Evolutionary conservation across 2,329 filamentous ascomycete species (phyloP), one percentile per base, ranked within the genome.

Genomic region (Arachnomyces sp.): DNA sequence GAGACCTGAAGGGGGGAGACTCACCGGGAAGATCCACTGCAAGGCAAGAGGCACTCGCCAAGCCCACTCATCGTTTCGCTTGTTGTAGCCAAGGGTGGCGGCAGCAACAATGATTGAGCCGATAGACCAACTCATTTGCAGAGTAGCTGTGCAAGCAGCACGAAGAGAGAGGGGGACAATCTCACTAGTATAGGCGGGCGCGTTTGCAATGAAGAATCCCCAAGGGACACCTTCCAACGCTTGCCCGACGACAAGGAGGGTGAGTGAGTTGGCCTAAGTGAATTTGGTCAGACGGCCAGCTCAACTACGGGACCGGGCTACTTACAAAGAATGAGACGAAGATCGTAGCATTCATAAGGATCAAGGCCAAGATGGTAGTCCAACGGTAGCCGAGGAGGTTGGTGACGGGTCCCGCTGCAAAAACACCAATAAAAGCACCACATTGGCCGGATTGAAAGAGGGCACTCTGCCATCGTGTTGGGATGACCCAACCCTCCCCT

Each of bases 391-490:
- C 76, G 47, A 79, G 66, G 2, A 60, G 48, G 55, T 66, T 77
- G 49, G 76, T 79, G 37, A 81, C 53, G n/a, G 76, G 76, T 34
- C 77, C 77, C 30, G 76, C 74, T 30, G 79, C 45, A 48, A 72
- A 73, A 40, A 77, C 74, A 39, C 77, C 76, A 42, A 79, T 68
- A 31, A 81, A 64, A 11, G 77, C 77, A 59, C 77, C 77, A 40
- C 76, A 59, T 42, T 70, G 76, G 2, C 76, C 76, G 31, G 65
- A 64, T 42, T 68, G 61, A 48, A 75, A 72, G 12, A 81, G 68
- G 0, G 76, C 72, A 41, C 69, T 74, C 54, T 79, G 74, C 67
- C 68, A 71, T 34, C 55, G 53, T 11, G 65, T 68, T 16, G 60
- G 58, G 15, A 71, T 67, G 9, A 54, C 49, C 0, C 29, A 55